Conservation (phyloP, 345 rosid species). For the Gossypium ekmanianum region DNA sequence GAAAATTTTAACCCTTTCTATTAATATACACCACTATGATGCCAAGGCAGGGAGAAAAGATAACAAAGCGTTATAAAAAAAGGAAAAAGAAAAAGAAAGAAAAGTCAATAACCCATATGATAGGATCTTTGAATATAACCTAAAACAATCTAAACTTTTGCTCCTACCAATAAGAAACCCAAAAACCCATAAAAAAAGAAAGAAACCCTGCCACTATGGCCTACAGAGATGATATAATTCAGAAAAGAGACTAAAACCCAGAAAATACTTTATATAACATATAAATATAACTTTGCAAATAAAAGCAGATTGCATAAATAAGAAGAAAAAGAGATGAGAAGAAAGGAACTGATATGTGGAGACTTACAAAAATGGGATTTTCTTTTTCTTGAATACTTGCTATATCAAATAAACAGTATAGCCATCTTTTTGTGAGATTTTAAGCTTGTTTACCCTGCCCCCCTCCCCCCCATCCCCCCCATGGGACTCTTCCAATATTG, state of each 20-base stretch:
- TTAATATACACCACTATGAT: neutral
- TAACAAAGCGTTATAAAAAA: too few species aligned
- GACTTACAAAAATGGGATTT: slow-evolving; percentile 1
- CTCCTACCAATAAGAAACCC: neutral
- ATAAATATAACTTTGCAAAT: neutral
- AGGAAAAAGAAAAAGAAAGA: too few species aligned
- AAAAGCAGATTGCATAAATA: neutral
- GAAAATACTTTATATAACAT: neutral
- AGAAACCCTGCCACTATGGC: neutral
- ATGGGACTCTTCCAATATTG: neutral
- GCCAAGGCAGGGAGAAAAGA: neutral
- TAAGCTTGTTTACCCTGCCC: neutral
- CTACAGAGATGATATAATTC: neutral
- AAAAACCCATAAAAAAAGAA: slow-evolving; percentile 6
- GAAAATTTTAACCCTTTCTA: too few species aligned
- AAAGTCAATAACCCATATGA: neutral
- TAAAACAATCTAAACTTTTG: neutral
- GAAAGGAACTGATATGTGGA: neutral
- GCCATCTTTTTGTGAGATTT: neutral
- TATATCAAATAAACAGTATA: neutral
- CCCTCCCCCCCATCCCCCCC: too few species aligned
- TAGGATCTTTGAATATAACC: neutral
- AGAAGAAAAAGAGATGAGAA: neutral
- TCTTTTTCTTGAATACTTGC: neutral
- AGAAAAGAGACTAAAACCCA: slow-evolving; percentile 10